Percentiles rank a stretch among this genome's conserved stretches.
phyloP scores from a whole-genome alignment of 2,329 filamentous ascomycete species.

The Colletotrichum truncatum region DNA sequence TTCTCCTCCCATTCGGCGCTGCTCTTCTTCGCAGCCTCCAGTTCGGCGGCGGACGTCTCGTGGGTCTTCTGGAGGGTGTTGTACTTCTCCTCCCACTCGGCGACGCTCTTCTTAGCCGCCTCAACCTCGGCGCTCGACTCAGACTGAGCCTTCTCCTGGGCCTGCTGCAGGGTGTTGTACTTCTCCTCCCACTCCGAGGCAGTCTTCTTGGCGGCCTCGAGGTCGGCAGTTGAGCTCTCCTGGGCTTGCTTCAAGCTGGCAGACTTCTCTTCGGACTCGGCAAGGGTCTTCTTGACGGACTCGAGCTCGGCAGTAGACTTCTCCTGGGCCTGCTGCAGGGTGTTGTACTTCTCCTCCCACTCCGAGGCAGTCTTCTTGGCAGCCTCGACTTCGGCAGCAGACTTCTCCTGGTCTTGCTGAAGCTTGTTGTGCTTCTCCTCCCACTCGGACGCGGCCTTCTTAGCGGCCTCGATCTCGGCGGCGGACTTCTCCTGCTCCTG shows the following conservation, averaged over 20 bases:
- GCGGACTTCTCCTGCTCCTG: too few relatives aligned
- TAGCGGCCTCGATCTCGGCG: too few relatives aligned
- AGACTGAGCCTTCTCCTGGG: conserved; percentile 34
- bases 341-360: too few relatives aligned
- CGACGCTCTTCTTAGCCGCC: conserved; percentile 24
- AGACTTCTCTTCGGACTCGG: conserved; percentile 36
- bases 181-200: conserved; percentile 36
- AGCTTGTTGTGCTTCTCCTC: conserved; percentile 33
- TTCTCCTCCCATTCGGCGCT: conserved; percentile 39
- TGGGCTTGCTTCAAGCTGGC: conserved; percentile 29
- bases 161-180: conserved; percentile 33
- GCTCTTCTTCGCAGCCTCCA: conserved; percentile 34
- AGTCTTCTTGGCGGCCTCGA: conserved; percentile 21
- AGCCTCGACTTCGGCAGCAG: too few relatives aligned
- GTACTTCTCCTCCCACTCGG: too few relatives aligned
- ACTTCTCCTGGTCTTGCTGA: too few relatives aligned
- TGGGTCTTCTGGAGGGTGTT: conserved; percentile 30
- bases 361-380: too few relatives aligned
- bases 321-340: too few relatives aligned
- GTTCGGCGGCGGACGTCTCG: conserved; percentile 7
- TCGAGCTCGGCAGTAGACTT: conserved; percentile 24
- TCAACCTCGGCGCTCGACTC: conserved; percentile 29
- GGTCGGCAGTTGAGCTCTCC: conserved; percentile 25
- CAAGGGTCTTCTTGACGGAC: conserved; percentile 14
- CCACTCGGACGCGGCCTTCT: too few relatives aligned